A percentile compares a stretch with the other conserved stretches of the same genome.
phyloP scores from a whole-genome alignment of 768 basidiomycete species.

The Kwoniella dejecticola region DNA sequence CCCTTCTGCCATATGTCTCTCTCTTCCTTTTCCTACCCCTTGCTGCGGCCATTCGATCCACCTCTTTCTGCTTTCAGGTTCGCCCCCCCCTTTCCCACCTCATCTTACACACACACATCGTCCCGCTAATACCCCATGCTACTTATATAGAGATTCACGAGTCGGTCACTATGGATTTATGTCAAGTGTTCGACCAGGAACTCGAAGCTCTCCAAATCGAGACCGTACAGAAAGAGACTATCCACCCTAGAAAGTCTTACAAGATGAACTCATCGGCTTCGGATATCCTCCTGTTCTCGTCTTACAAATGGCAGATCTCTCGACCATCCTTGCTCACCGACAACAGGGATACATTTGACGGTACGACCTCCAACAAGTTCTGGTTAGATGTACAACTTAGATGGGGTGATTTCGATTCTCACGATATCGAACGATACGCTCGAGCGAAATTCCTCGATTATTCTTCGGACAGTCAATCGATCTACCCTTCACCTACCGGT shows the following conservation, averaged over 20 bases:
- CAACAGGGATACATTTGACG: slow-evolving; percentile 91
- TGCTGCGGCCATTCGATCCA: too few species aligned
- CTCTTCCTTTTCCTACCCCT: too few species aligned
- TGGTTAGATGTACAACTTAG: slow-evolving; percentile 79
- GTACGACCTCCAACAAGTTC: slow-evolving; percentile 98
- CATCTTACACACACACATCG: not conserved
- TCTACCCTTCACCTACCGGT: slow-evolving; percentile 98
- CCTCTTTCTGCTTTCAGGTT: too few species aligned
- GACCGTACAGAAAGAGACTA: slow-evolving; percentile 99
- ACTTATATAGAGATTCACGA: slow-evolving; percentile 81
- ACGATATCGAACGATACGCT: slow-evolving; percentile 98
- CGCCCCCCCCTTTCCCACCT: too few species aligned
- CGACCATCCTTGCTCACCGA: slow-evolving; percentile 94
- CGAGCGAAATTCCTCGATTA: slow-evolving; percentile 99
- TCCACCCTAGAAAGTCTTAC: slow-evolving; percentile 99
- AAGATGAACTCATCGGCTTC: slow-evolving; percentile 99
- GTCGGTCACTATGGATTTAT: slow-evolving; percentile 56
- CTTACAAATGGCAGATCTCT: slow-evolving; percentile 90
- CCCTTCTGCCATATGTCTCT: too few species aligned
- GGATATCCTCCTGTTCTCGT: slow-evolving; percentile 95
- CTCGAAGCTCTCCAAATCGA: slow-evolving; percentile 97
- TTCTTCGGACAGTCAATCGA: slow-evolving; percentile 85
- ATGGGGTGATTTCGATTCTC: slow-evolving; percentile 88
- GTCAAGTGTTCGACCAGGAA: slow-evolving; percentile 99
- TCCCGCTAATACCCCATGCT: too few species aligned